A percentile compares a stretch with the other conserved stretches of the same genome.
Conservation (phyloP, 805 yeast species). For the Metschnikowia shivogae region DNA sequence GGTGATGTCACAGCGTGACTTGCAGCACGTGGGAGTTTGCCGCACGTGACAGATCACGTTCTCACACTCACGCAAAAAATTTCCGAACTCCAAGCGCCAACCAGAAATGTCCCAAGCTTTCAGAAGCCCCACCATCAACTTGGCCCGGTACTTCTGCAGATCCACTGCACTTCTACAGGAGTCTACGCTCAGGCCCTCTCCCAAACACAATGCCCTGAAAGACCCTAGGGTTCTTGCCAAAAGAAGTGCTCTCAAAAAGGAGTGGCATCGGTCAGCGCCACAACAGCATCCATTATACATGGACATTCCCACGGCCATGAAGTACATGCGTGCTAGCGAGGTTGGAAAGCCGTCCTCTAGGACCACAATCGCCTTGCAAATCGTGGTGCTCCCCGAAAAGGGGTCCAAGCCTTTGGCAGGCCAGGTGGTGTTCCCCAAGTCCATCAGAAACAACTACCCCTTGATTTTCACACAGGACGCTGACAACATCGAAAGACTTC, state of each 20-base stretch:
- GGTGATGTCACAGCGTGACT: not conserved
- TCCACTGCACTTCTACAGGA: constrained; percentile 4
- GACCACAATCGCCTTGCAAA: constrained; percentile 60
- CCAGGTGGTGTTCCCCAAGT: constrained; percentile 64
- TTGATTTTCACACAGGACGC: constrained; percentile 64
- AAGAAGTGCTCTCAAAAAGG: constrained; percentile 12
- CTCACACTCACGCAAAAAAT: not conserved
- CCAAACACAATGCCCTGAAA: constrained; percentile 14
- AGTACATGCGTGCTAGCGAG: constrained; percentile 82
- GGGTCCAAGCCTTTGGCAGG: constrained; percentile 79
- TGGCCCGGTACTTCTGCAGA: constrained; percentile 6
- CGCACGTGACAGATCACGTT: not conserved
- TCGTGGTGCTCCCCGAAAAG: constrained; percentile 63
- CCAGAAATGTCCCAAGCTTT: constrained; percentile 7
- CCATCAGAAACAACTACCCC: constrained; percentile 60
- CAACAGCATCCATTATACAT: constrained; percentile 58
- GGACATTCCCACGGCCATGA: constrained; percentile 68
- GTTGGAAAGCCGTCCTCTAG: constrained; percentile 77
- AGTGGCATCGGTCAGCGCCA: constrained; percentile 28
- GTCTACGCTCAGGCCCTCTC: constrained; percentile 13
- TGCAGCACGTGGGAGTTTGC: not conserved
- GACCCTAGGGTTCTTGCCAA: constrained; percentile 15
- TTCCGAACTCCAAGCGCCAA: not conserved
- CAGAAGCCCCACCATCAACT: constrained; percentile 3
- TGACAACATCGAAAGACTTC: constrained; percentile 49